These are phyloP conservation scores for Triticum timopheevii DNA, from an alignment of 176 grass and related monocot species.

Conservation along the genomic window DNA sequence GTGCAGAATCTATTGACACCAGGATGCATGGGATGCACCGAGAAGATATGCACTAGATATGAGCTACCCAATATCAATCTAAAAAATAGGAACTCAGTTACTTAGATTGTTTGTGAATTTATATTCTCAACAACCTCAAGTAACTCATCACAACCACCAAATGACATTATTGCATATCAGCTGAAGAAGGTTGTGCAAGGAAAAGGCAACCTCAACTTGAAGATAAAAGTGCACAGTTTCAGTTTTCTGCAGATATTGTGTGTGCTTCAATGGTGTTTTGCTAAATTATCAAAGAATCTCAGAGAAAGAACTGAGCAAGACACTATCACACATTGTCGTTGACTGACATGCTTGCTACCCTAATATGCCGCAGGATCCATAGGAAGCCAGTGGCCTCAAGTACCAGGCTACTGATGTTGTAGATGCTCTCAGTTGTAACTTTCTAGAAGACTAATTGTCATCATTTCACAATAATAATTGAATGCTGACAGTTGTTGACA, in stretches of 20 bases:
- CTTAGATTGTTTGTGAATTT: neutral
- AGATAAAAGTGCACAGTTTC: conserved; percentile 4
- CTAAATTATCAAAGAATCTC: neutral
- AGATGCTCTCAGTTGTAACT: neutral
- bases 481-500: too few relatives aligned
- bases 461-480: neutral
- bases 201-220: neutral
- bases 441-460: neutral
- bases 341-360: neutral
- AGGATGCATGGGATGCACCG: neutral
- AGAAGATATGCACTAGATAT: neutral
- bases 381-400: neutral
- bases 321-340: too few relatives aligned
- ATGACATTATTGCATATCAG: conserved; percentile 1
- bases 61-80: neutral
- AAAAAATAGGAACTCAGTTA: neutral
- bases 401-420: neutral
- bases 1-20: neutral
- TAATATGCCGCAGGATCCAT: neutral
- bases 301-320: neutral
- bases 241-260: conserved; percentile 7
- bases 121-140: neutral
- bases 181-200: neutral
- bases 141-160: conserved; percentile 6
- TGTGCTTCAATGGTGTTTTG: neutral